Evolutionary conservation across 306 rosid genomes (phyloP).

Genomic region (Medicago truncatula): DNA sequence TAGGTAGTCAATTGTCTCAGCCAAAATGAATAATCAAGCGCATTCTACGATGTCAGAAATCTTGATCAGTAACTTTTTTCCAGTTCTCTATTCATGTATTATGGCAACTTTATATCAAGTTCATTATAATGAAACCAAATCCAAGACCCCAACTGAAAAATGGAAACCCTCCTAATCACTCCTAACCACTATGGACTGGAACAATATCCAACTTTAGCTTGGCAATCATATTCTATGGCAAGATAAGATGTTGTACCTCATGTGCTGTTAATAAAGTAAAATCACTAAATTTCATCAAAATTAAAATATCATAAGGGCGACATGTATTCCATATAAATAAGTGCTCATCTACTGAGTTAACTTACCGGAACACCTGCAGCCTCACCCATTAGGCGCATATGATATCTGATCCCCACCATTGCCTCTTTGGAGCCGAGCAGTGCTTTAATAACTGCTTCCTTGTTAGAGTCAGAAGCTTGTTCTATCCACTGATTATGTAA

Average conservation of each 20-base stretch:
- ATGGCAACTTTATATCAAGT: too few species aligned
- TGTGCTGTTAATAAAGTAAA: slow-evolving; percentile 12
- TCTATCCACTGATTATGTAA: slow-evolving; percentile 75
- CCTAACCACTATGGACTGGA: neutral
- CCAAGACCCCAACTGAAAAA: neutral
- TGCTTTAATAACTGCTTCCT: slow-evolving; percentile 65
- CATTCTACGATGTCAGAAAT: slow-evolving; percentile 12
- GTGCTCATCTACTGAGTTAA: slow-evolving; percentile 40
- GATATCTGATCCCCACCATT: slow-evolving; percentile 78
- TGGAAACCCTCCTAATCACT: neutral
- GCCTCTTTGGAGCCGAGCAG: slow-evolving; percentile 84
- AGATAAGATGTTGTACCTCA: slow-evolving; percentile 7
- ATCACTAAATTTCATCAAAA: slow-evolving; percentile 22
- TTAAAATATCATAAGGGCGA: slow-evolving; percentile 5
- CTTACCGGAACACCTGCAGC: slow-evolving; percentile 97
- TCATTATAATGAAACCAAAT: too few species aligned
- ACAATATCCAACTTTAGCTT: neutral
- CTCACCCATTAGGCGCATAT: slow-evolving; percentile 85
- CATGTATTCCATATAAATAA: slow-evolving; percentile 25
- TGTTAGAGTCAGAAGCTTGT: slow-evolving; percentile 67
- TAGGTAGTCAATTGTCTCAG: slow-evolving; percentile 16
- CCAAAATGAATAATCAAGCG: slow-evolving; percentile 18
- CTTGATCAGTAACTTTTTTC: slow-evolving; percentile 6
- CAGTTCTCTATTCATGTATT: slow-evolving; percentile 1
- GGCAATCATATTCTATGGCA: slow-evolving; percentile 12